Conservation (phyloP, 2,329 filamentous ascomycete species). For the Phaeosphaeriaceae sp. region DNA sequence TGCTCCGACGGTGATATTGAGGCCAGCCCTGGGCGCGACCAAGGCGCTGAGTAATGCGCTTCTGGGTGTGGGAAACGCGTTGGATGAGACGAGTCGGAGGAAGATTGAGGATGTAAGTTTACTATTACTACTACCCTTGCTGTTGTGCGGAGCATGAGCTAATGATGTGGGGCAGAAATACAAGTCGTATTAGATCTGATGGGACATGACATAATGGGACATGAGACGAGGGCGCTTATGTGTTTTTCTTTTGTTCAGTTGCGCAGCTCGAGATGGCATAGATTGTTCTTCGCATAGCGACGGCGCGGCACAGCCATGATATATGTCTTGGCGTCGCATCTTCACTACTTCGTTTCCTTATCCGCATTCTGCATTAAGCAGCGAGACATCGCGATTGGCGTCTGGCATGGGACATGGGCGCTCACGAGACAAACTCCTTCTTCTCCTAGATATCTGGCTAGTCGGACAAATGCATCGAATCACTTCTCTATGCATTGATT, state of each 20-base stretch:
- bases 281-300: slow-evolving; percentile 1
- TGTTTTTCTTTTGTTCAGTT: slow-evolving; percentile 1
- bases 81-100: slow-evolving; percentile 82
- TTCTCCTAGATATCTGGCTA: too few relatives aligned
- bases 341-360: neutral
- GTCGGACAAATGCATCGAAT: neutral
- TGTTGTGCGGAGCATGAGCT: slow-evolving; percentile 3
- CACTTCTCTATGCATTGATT: neutral
- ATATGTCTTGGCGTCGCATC: neutral
- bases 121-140: neutral
- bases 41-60: slow-evolving; percentile 89
- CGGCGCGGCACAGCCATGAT: neutral
- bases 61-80: slow-evolving; percentile 87
- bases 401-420: too few relatives aligned
- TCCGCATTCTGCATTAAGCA: neutral
- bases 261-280: neutral
- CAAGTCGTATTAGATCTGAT: slow-evolving; percentile 30
- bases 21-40: slow-evolving; percentile 87
- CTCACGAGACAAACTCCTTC: too few relatives aligned
- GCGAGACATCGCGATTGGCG: neutral
- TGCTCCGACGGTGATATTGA: slow-evolving; percentile 90
- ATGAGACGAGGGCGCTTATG: neutral
- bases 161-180: slow-evolving; percentile 37
- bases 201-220: neutral
- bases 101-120: slow-evolving; percentile 85